These are phyloP conservation scores for Mucor sp. DNA, from an alignment of 371 early-diverging fungal species.

Conservation along the genomic window DNA sequence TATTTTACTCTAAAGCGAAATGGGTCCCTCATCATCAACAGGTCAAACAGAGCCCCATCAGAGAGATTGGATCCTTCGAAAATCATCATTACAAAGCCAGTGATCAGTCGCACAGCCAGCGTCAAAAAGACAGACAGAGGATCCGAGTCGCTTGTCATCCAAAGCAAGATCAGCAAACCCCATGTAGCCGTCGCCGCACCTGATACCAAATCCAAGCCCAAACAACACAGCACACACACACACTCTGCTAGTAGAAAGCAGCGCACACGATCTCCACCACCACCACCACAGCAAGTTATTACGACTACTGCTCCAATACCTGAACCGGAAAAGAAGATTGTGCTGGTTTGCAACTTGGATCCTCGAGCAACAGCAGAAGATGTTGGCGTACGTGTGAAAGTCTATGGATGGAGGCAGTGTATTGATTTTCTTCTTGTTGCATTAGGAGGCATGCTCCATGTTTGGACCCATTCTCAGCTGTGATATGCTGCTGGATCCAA, in stretches of 20 bases:
- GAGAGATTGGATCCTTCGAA: constrained; percentile 14
- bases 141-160: not conserved
- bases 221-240: not conserved
- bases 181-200: not conserved
- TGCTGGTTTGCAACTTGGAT: constrained; percentile 59
- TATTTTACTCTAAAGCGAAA: not conserved
- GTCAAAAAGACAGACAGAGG: not conserved
- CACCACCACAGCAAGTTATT: not conserved
- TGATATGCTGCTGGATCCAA: constrained; percentile 41
- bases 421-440: no score
- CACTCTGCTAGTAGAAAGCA: not conserved
- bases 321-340: constrained; percentile 24
- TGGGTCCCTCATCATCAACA: not conserved
- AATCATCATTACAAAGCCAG: constrained; percentile 20
- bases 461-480: constrained; percentile 45
- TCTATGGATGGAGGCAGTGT: no score
- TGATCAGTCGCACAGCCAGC: not conserved
- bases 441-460: constrained; percentile 32
- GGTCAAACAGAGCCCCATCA: not conserved
- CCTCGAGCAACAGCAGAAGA: constrained; percentile 61
- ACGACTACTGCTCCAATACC: constrained; percentile 1
- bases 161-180: not conserved
- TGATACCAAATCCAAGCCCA: not conserved
- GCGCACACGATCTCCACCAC: not conserved
- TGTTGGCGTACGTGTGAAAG: constrained; percentile 45